phyloP scores from a whole-genome alignment of 2,329 filamentous ascomycete species.

The Colletotrichum abscissum region DNA sequence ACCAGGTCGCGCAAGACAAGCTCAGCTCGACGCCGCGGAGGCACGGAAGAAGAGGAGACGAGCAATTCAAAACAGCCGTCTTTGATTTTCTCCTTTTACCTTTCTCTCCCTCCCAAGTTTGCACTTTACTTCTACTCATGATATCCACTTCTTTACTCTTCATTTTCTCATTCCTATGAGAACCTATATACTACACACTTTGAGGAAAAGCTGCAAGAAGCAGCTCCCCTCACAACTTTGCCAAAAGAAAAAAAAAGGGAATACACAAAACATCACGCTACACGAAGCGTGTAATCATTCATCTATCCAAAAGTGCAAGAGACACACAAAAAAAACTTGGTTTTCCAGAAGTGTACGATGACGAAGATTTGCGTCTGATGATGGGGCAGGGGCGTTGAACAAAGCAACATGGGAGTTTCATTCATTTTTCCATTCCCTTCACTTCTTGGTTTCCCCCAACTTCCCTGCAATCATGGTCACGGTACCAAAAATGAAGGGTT shows the following conservation, averaged over 20 bases:
- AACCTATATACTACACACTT: neutral
- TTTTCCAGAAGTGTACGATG: neutral
- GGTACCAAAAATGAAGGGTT: neutral
- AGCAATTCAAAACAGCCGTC: slow-evolving; percentile 34
- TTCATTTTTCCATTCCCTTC: neutral
- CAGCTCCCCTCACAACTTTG: neutral
- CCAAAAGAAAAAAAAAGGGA: neutral
- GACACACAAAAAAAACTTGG: neutral
- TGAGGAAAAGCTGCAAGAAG: neutral
- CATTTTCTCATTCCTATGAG: too few species aligned
- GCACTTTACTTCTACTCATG: slow-evolving; percentile 1
- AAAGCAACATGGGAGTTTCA: neutral
- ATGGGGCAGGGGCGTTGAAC: neutral
- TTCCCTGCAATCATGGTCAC: neutral
- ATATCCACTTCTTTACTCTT: slow-evolving; percentile 14
- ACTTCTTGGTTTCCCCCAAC: neutral
- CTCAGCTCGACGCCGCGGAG: slow-evolving; percentile 34
- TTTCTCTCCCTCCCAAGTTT: neutral
- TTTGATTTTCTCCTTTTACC: neutral
- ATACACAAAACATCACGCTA: neutral
- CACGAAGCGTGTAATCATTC: neutral
- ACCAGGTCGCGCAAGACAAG: slow-evolving; percentile 32
- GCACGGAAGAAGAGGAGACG: slow-evolving; percentile 32
- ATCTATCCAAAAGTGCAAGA: neutral
- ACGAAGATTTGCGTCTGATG: neutral